phyloP scores from a whole-genome alignment of 805 yeast genomes.

The Zygosaccharomyces bailii region DNA sequence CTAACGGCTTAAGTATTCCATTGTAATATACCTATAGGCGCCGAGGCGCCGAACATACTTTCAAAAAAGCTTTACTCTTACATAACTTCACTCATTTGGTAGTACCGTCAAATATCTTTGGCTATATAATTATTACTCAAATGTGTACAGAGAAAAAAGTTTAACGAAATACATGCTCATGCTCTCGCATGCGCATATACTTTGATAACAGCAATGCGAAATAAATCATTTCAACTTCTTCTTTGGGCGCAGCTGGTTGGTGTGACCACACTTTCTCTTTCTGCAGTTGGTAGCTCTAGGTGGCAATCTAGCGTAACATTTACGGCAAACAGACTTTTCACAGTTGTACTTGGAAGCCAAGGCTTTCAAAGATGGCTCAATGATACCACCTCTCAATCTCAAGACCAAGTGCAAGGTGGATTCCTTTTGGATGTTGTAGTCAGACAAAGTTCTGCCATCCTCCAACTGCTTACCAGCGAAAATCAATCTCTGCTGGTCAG shows the following conservation, averaged over 20 bases:
- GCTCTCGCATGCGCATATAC: slow-evolving; percentile 11
- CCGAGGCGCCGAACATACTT: neutral
- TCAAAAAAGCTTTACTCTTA: too few species aligned
- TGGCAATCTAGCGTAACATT: slow-evolving; percentile 99
- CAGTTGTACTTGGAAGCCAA: slow-evolving; percentile 99
- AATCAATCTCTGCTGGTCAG: slow-evolving; percentile 99
- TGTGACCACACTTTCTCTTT: slow-evolving; percentile 99
- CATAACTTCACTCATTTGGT: neutral
- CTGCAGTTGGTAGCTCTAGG: slow-evolving; percentile 99
- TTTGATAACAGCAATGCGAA: slow-evolving; percentile 31
- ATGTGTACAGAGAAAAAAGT: slow-evolving; percentile 18
- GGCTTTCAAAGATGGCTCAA: slow-evolving; percentile 99
- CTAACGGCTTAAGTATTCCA: slow-evolving; percentile 2
- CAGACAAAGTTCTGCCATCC: slow-evolving; percentile 98
- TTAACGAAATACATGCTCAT: slow-evolving; percentile 17
- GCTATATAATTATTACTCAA: slow-evolving; percentile 15
- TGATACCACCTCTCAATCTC: slow-evolving; percentile 98
- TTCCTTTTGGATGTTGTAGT: slow-evolving; percentile 99
- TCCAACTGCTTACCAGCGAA: slow-evolving; percentile 99
- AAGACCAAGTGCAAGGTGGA: slow-evolving; percentile 94
- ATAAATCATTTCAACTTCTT: slow-evolving; percentile 90
- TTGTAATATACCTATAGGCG: slow-evolving; percentile 1
- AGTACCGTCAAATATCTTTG: slow-evolving; percentile 16
- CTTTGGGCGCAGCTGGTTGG: slow-evolving; percentile 99
- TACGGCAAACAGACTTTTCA: slow-evolving; percentile 98